Base-by-base conservation (phyloP, 371 early-diverging fungal genomes). In the Mortierella sp. region DNA sequence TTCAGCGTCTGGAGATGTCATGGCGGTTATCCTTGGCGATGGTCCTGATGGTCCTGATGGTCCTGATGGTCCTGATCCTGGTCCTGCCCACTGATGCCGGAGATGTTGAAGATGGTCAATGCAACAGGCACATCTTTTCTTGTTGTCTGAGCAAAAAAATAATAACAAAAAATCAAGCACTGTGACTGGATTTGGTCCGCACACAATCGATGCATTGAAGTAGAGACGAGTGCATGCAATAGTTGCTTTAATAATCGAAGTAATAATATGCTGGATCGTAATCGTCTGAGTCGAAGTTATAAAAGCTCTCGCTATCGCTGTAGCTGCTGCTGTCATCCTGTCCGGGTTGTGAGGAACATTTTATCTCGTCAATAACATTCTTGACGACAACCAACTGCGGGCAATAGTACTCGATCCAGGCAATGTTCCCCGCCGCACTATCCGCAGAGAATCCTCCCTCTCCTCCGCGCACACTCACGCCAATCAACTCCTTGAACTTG, bases 401-500 rank as follows among this genome's bases (percentile, higher is more conserved):
- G 50, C 50, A 50, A 50, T 50, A 50, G 50, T 50, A 24, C 24
- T 50, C 26, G 10, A 50, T 7, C 50, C 50, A 50, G n/a, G 50
- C 50, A 50, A 50, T 50, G 50, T 50, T 50, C 24, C 43, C 29
- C 22, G 5, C 29, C 34, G 50, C 50, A n/a, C n/a, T 50, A n/a
- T 7, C 31, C 10, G n/a, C 66, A 9, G 66, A 39, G 14, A n/a
- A 22, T 39, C 41, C 50, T 11, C 8, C 9, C 10, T n/a, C 22
- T 16, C 8, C 7, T 10, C 39, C 43, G 26, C 64, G 45, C 45
- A 66, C 29, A 11, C 44, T 43, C 24, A 75, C 34, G 2, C 76
- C 76, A 9, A 66, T 29, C 29, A 76, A 48, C 61, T 70, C 53
- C 26, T 70, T 66, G 29, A 76, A 76, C 61, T 45, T 66, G 52